Base-by-base conservation (phyloP, 148 eudicot genomes). In the Oxyria digyna region DNA sequence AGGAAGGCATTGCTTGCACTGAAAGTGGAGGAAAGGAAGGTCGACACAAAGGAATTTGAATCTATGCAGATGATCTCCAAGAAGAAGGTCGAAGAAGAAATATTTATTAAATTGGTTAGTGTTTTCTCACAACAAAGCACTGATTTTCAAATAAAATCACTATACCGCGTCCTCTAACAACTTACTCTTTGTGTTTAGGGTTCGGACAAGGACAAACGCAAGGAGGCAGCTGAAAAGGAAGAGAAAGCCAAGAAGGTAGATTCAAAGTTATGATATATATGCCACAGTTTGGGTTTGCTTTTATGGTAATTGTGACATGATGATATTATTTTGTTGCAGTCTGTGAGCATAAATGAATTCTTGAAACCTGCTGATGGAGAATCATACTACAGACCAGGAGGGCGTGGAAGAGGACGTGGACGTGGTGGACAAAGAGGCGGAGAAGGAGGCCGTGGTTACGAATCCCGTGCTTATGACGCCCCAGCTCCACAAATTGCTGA, bases 291-390 rank as follows among this genome's bases (percentile, higher is more conserved):
- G 5, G 37, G 5, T 38, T 38, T 38, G 41, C 8, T 38, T 59
- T 4, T 29, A 0, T 8, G 4, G 38, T 15, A 31, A 59, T 59
- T 59, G 37, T 59, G 20, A 59, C 3, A 5, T 11, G 21, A 18
- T 12, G 71, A 67, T 26, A 27, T 27, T 42, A 1, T 24, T 29
- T 59, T 15, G 1, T 48, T 65, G 69, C 74, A 90, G 96, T 70
- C 87, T 32, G 82, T 86, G 63, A 93, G 96, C 87, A 93, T 93
- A 23, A 89, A 87, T 48, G 90, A 93, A 78, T 93, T 93, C 73
- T 75, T 93, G 81, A 93, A 93, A 83, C 96, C 96, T 27, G 84
- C 89, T 52, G 95, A 88, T 11, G 98, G 97, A 29, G 96, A 88
- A 72, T 79, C 69, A 67, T 81, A 75, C 74, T 78, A 84, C 74